Evolutionary conservation across 257 asterid species (phyloP).

Genomic region (Fraxinus cuspidata): DNA sequence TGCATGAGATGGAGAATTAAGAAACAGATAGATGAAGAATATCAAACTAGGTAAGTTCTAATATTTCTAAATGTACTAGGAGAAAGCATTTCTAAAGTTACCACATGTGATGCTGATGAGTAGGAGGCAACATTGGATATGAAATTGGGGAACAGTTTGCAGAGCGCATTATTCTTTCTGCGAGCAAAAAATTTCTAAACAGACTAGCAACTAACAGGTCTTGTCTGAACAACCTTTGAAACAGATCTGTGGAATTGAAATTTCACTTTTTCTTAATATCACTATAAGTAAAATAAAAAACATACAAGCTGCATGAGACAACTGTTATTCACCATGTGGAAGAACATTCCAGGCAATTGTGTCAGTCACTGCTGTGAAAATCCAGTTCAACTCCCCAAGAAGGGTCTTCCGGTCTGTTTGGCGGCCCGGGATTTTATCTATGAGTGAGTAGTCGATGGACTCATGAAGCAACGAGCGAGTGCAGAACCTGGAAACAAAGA

Average conservation of each 20-base stretch:
- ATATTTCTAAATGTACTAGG: not conserved
- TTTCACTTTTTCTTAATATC: constrained; percentile 24
- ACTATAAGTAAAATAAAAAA: constrained; percentile 12
- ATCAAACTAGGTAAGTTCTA: constrained; percentile 14
- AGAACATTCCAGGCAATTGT: constrained; percentile 99
- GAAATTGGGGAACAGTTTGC: constrained; percentile 98
- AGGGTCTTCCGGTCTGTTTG: constrained; percentile 98
- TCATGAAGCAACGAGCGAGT: constrained; percentile 88
- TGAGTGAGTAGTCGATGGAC: constrained; percentile 78
- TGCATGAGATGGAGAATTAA: constrained; percentile 23
- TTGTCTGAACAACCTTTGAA: constrained; percentile 97
- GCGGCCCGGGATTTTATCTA: constrained; percentile 98
- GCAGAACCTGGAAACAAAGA: constrained; percentile 62
- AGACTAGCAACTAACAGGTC: constrained; percentile 97
- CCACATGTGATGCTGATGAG: constrained; percentile 99
- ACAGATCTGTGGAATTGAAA: constrained; percentile 64
- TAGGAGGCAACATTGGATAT: constrained; percentile 83
- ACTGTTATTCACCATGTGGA: constrained; percentile 75
- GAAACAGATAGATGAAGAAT: constrained; percentile 22
- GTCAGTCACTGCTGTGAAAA: constrained; percentile 97
- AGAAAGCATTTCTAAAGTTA: constrained; percentile 33
- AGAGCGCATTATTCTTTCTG: constrained; percentile 99
- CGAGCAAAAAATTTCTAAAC: constrained; percentile 90
- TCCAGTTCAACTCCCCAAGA: constrained; percentile 99
- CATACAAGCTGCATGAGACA: constrained; percentile 16